phyloP scores from a whole-genome alignment of 768 basidiomycete genomes.

The Suillus decipiens region DNA sequence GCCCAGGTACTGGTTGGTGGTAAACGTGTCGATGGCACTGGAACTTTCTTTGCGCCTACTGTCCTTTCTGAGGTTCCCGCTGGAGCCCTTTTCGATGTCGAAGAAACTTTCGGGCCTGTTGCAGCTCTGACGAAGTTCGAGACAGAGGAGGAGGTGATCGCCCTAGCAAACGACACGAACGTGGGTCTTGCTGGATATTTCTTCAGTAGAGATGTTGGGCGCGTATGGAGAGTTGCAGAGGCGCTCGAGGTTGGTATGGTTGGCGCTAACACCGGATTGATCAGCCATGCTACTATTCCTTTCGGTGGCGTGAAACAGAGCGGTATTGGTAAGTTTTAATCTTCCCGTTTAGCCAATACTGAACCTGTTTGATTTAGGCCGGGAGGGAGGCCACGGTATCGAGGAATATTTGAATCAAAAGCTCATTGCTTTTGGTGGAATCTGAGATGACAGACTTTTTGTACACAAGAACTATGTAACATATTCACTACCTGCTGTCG shows the following conservation, averaged over 20 bases:
- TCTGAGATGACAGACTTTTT: constrained; percentile 34
- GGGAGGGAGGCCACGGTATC: constrained; percentile 90
- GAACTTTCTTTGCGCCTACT: constrained; percentile 83
- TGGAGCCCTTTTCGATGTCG: constrained; percentile 63
- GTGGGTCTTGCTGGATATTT: constrained; percentile 95
- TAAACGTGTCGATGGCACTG: constrained; percentile 55
- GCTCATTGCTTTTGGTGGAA: constrained; percentile 77
- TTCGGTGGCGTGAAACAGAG: constrained; percentile 94
- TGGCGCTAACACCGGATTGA: constrained; percentile 76
- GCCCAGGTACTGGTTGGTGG: constrained; percentile 93
- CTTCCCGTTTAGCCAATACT: constrained; percentile 2
- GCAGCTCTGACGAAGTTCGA: constrained; percentile 88
- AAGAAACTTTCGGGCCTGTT: constrained; percentile 96
- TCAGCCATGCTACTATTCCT: constrained; percentile 79
- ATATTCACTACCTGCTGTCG: neutral
- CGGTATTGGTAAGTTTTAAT: constrained; percentile 53
- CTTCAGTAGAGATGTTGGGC: constrained; percentile 81
- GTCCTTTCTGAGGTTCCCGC: constrained; percentile 82
- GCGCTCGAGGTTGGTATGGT: constrained; percentile 94
- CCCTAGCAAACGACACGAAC: constrained; percentile 78
- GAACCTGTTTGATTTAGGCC: constrained; percentile 41
- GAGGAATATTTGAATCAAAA: constrained; percentile 86
- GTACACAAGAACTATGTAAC: constrained; percentile 7
- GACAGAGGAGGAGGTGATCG: constrained; percentile 91
- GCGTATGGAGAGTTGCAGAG: constrained; percentile 95